Conservation (phyloP, 2,329 filamentous ascomycete genomes). For the Aspergillus pseudoglaucus region DNA sequence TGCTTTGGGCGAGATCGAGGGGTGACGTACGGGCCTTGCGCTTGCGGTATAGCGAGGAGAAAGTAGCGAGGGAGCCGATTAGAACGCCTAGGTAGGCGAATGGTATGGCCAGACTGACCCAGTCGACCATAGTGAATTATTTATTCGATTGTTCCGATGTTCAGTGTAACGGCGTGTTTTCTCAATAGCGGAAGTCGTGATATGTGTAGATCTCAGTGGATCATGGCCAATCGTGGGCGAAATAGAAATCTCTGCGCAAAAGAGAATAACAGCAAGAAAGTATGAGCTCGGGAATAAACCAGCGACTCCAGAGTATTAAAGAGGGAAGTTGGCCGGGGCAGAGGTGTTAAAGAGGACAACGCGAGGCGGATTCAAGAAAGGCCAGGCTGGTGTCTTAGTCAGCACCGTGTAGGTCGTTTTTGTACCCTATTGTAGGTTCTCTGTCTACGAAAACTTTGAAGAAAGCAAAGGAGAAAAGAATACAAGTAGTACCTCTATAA, state of each 20-base stretch:
- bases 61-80: constrained; percentile 79
- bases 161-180: neutral
- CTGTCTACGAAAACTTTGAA: too few species aligned
- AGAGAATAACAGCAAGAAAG: too few species aligned
- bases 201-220: neutral
- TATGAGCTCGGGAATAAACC: too few species aligned
- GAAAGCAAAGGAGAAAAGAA: too few species aligned
- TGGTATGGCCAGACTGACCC: constrained; percentile 78
- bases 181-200: neutral
- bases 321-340: too few species aligned
- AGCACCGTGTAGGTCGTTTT: neutral
- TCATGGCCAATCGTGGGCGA: too few species aligned
- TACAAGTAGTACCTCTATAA: too few species aligned
- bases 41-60: constrained; percentile 88
- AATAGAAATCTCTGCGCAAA: too few species aligned
- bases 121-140: constrained; percentile 54
- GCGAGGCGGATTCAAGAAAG: neutral
- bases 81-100: constrained; percentile 86
- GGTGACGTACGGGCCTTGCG: constrained; percentile 67
- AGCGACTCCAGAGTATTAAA: too few species aligned
- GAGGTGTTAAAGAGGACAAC: neutral
- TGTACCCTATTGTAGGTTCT: too few species aligned
- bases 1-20: neutral
- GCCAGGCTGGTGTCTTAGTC: neutral
- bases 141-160: constrained; percentile 1